phyloP scores from a whole-genome alignment of 2,329 filamentous ascomycete genomes.

The Aspergillus sp. region DNA sequence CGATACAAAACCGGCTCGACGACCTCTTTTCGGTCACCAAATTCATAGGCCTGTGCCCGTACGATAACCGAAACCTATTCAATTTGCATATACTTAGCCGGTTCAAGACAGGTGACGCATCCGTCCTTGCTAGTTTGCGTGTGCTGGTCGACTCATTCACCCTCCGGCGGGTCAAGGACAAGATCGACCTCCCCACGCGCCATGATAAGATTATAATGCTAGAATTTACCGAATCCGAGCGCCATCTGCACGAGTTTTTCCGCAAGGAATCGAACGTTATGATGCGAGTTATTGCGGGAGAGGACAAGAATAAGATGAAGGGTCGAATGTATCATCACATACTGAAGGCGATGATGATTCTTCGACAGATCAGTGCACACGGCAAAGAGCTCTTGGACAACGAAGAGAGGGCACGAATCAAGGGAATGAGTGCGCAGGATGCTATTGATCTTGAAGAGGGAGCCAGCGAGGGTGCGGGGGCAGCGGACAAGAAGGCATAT shows the following conservation, averaged over 20 bases:
- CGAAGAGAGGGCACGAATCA: conserved; percentile 77
- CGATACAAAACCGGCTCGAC: conserved; percentile 90
- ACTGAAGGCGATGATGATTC: conserved; percentile 83
- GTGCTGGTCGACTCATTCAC: conserved; percentile 95
- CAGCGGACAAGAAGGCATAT: conserved; percentile 76
- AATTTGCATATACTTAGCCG: conserved; percentile 78
- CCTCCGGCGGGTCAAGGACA: conserved; percentile 86
- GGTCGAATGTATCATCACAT: conserved; percentile 94
- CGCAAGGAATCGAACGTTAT: conserved; percentile 78
- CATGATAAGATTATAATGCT: conserved; percentile 74
- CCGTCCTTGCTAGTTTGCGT: conserved; percentile 78
- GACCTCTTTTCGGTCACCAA: conserved; percentile 86
- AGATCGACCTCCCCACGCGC: conserved; percentile 78
- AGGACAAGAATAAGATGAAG: conserved; percentile 69
- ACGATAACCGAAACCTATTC: conserved; percentile 78
- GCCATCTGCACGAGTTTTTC: conserved; percentile 80
- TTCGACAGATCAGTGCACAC: conserved; percentile 89
- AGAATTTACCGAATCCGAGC: conserved; percentile 76
- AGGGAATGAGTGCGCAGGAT: conserved; percentile 80
- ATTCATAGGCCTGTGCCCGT: conserved; percentile 83
- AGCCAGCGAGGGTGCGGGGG: conserved; percentile 60
- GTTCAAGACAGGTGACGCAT: conserved; percentile 84
- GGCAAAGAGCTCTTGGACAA: conserved; percentile 88
- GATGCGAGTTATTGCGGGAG: conserved; percentile 72
- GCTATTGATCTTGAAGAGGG: conserved; percentile 90